Conservation (phyloP, 202 grass and related monocot genomes). For the Zoysia matrella region DNA sequence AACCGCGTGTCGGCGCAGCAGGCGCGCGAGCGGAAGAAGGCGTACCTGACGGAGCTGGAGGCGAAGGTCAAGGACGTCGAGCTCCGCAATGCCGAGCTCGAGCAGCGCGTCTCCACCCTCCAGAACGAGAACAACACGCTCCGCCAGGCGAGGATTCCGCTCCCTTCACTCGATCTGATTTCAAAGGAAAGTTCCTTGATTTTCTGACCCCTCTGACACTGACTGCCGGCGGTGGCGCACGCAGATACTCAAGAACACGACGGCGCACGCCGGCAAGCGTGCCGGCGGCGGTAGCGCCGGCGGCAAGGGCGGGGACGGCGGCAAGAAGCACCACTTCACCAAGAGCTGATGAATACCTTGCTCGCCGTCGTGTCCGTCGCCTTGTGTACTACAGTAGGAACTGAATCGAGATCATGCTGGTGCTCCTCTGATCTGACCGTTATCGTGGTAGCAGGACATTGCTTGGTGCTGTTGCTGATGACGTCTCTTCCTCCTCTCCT, state of each 20-base stretch:
- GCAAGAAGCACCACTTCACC: slow-evolving; percentile 55
- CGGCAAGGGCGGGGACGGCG: slow-evolving; percentile 43
- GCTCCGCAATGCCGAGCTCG: slow-evolving; percentile 86
- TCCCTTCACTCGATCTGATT: background rate
- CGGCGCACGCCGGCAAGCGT: slow-evolving; percentile 69
- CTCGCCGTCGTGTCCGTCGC: background rate
- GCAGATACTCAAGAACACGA: slow-evolving; percentile 99
- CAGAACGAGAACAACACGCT: slow-evolving; percentile 99
- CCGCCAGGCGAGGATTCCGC: slow-evolving; percentile 55
- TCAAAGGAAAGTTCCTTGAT: background rate
- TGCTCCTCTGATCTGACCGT: slow-evolving; percentile 56
- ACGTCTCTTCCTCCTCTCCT: too few species aligned
- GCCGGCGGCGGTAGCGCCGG: slow-evolving; percentile 34
- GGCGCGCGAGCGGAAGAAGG: slow-evolving; percentile 98
- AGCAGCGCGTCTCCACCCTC: slow-evolving; percentile 89
- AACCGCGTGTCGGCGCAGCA: slow-evolving; percentile 99
- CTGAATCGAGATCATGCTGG: slow-evolving; percentile 4
- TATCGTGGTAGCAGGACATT: slow-evolving; percentile 46
- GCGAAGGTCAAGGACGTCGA: slow-evolving; percentile 95
- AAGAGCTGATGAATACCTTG: slow-evolving; percentile 44
- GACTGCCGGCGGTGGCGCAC: slow-evolving; percentile 32
- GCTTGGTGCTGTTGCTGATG: slow-evolving; percentile 33
- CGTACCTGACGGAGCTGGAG: slow-evolving; percentile 81
- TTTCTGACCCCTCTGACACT: background rate
- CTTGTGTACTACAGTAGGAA: slow-evolving; percentile 6